These are phyloP conservation scores for Thoreauomyces humboldtii DNA, from an alignment of 192 early-diverging fungal genomes.

Conservation along the genomic window DNA sequence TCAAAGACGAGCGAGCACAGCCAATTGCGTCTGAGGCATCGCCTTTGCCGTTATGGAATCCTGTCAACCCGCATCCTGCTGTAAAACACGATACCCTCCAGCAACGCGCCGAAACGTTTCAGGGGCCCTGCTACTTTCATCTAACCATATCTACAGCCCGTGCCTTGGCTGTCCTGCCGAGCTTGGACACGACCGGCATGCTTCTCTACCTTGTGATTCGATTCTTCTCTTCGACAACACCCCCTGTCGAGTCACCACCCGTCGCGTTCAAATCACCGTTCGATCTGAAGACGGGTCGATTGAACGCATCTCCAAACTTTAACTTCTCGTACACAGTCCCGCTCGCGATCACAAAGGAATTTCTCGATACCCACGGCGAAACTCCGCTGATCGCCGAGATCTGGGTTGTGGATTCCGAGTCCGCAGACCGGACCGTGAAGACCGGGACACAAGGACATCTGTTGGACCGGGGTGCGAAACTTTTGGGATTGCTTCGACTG, in stretches of 20 bases:
- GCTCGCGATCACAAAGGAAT: slow-evolving; percentile 29
- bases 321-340: slow-evolving; percentile 39
- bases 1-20: background rate
- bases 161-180: slow-evolving; percentile 29
- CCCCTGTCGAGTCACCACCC: slow-evolving; percentile 35
- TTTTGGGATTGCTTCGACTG: slow-evolving; percentile 20
- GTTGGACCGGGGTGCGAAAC: slow-evolving; percentile 11
- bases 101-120: no score
- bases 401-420: slow-evolving; percentile 16
- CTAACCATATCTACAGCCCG: slow-evolving; percentile 35
- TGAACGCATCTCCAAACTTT: slow-evolving; percentile 35
- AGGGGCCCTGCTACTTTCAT: slow-evolving; percentile 36
- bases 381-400: slow-evolving; percentile 38
- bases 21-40: no score
- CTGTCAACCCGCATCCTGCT: no score
- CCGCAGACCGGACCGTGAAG: no score
- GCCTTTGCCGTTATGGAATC: no score
- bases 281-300: slow-evolving; percentile 31
- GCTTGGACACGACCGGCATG: background rate
- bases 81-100: no score
- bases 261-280: slow-evolving; percentile 40
- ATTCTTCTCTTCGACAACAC: slow-evolving; percentile 25
- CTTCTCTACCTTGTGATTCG: slow-evolving; percentile 31
- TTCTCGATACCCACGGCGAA: slow-evolving; percentile 18
- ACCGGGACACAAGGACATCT: no score